phyloP scores from a whole-genome alignment of 2,329 filamentous ascomycete species.

The Stachybotrys echinatus region DNA sequence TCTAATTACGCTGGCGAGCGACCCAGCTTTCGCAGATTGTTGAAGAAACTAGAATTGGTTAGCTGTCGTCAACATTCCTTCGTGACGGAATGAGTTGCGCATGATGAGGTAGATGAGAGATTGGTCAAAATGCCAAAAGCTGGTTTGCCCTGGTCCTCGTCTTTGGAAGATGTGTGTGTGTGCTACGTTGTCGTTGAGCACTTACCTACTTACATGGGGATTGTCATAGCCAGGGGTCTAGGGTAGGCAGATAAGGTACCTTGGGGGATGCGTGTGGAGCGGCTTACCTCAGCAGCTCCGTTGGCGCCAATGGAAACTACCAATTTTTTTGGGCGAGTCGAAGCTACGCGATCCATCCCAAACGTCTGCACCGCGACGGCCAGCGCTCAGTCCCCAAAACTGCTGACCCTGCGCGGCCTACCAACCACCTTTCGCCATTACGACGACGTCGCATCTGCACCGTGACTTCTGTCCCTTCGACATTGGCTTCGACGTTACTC shows the following conservation, averaged over 20 bases:
- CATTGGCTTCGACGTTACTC: no score
- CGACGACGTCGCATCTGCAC: background rate
- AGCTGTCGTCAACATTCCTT: no score
- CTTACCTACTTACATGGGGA: no score
- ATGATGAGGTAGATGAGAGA: no score
- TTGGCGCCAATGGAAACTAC: slow-evolving; percentile 1
- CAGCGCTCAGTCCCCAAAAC: background rate
- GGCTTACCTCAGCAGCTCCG: background rate
- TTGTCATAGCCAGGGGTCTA: background rate
- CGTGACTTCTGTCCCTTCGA: background rate
- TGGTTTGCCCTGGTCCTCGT: no score
- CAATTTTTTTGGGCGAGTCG: slow-evolving; percentile 8
- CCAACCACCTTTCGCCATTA: background rate
- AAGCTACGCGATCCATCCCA: slow-evolving; percentile 1
- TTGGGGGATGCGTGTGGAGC: background rate
- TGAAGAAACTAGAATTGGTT: no score
- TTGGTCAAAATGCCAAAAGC: no score
- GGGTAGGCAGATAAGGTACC: background rate
- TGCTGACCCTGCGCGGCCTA: background rate
- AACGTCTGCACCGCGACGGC: background rate
- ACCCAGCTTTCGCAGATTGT: no score
- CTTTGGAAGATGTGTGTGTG: no score
- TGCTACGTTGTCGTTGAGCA: no score
- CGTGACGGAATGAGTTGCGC: no score
- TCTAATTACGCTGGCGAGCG: slow-evolving; percentile 7